Conservation (phyloP, 495 filamentous ascomycete species). For the Talaromyces liani region DNA sequence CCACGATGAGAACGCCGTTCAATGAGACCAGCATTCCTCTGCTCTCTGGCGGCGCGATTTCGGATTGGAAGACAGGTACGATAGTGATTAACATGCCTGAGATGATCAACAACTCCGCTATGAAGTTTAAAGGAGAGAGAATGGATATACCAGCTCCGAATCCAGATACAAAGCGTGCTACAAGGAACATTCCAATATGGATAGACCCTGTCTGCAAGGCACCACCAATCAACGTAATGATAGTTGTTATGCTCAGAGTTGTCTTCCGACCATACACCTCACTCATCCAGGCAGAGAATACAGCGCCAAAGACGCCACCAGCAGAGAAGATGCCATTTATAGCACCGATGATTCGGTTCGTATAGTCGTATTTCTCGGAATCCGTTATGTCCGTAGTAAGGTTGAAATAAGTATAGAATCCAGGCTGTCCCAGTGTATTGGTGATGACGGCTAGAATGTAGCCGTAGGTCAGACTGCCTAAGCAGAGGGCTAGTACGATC, state of each 20-base stretch:
- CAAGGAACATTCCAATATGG: slow-evolving; percentile 26
- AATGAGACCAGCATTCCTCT: slow-evolving; percentile 3
- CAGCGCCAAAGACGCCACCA: slow-evolving; percentile 1
- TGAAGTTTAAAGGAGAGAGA: not conserved
- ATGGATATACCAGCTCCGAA: slow-evolving; percentile 18
- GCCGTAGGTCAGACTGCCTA: slow-evolving; percentile 1
- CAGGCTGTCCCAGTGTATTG: slow-evolving; percentile 7
- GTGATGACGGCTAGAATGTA: slow-evolving; percentile 5
- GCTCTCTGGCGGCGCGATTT: slow-evolving; percentile 24
- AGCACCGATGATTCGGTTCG: slow-evolving; percentile 3
- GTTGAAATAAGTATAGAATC: slow-evolving; percentile 6
- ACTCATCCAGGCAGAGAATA: slow-evolving; percentile 6
- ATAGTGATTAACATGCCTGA: slow-evolving; percentile 13
- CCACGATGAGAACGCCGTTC: slow-evolving; percentile 6
- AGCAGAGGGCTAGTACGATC: slow-evolving; percentile 2
- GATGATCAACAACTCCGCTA: not conserved
- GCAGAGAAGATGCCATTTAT: slow-evolving; percentile 7
- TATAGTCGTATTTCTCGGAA: slow-evolving; percentile 1
- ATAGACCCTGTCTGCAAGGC: slow-evolving; percentile 43
- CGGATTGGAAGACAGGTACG: slow-evolving; percentile 30
- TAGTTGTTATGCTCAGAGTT: not conserved
- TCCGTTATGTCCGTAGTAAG: slow-evolving; percentile 4
- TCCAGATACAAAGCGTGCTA: slow-evolving; percentile 24
- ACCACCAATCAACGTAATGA: slow-evolving; percentile 31
- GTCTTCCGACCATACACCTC: not conserved